Evolutionary conservation across 2,329 filamentous ascomycete species (phyloP), one percentile per base, ranked within the genome.

Genomic region (Chaetoscypha palmicola): DNA sequence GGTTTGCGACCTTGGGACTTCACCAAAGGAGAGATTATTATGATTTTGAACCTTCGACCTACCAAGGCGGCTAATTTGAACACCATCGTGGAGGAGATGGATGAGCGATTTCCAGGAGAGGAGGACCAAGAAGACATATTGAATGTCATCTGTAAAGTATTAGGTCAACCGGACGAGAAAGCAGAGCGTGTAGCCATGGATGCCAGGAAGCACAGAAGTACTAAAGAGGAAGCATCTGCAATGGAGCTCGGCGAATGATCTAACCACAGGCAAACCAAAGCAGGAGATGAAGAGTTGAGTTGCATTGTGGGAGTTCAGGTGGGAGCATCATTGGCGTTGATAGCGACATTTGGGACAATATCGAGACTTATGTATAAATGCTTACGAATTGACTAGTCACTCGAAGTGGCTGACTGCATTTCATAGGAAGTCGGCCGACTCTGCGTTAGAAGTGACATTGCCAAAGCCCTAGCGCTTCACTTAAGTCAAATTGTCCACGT

Each of bases 41-140:
- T 83, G 76, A 74, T 85, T 37, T 61, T 84, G 53, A 85, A 86
- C 58, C 64, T 82, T 33, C 72, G 81, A 9, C 81, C 81, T 0
- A 68, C 69, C 17, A 74, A 69, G 21, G 66, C 71, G 22, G 72
- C 73, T 3, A 71, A 73, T 35, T 67, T 86, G 52, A 80, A 80
- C 56, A 75, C 75, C 12, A 68, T 83, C 38, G 68, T 86, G 24
- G 79, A 86, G 62, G 79, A 85, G 51, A 75, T 82, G 67, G 69
- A 74, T 45, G 68, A 70, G 26, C 72, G 81, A 5, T 81, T 82
- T 58, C 68, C 62, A 35, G 72, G 74, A 16, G 73, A 79, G 35
- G 68, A 81, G 61, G 40, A 44, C 10, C 78, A 81, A 53, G 64
- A 71, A 46, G 69, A 72, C 46, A 76, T 85, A 37, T 66, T 83